Base-by-base conservation (phyloP, 495 filamentous ascomycete species). In the Daldinia grandis region DNA sequence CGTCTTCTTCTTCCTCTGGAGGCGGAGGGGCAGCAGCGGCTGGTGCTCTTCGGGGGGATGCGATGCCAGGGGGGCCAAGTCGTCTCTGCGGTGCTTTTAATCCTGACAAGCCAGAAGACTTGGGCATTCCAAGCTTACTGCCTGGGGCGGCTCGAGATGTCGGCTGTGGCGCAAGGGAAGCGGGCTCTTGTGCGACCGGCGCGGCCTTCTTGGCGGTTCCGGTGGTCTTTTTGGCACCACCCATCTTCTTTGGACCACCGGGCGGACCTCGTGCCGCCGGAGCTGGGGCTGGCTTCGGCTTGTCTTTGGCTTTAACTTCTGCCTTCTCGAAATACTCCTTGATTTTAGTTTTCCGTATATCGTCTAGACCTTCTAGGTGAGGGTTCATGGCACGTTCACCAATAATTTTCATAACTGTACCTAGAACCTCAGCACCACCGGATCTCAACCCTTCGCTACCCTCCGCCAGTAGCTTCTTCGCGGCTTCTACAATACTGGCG, bases 371-470 rank as follows among this genome's bases (percentile, higher is more conserved):
- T 68, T 98, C 94, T n/a, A 99, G 81, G 76, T 96, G 93, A 6
- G 93, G 92, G 47, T 90, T 92, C 95, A 98, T 99, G n/a, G 90
- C 91, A 42, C 95, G 87, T 76, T 99, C 96, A 47, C 96, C 95
- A 83, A 98, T 91, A 53, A 99, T 98, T 84, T 98, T 98, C 95
- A 98, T 98, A 69, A 99, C 78, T 0, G 94, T 97, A 66, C 96
- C 96, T 17, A 99, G 82, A 35, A 93, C 88, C 74, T 99, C 96
- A 12, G 94, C 94, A 74, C 93, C 95, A 47, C 92, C 92, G 38
- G 93, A 90, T 76, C 96, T 87, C 44, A 94, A 88, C 10, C 84
- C 92, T 74, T 96, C 95, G 58, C 86, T 92, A 1, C 92, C 92
- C 69, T 99, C 96, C 0, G 94, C 90, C 1, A 98, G 86, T 9